Base-by-base conservation (phyloP, 1,284 basidiomycete genomes). In the Tetrapyrgos nigripes region DNA sequence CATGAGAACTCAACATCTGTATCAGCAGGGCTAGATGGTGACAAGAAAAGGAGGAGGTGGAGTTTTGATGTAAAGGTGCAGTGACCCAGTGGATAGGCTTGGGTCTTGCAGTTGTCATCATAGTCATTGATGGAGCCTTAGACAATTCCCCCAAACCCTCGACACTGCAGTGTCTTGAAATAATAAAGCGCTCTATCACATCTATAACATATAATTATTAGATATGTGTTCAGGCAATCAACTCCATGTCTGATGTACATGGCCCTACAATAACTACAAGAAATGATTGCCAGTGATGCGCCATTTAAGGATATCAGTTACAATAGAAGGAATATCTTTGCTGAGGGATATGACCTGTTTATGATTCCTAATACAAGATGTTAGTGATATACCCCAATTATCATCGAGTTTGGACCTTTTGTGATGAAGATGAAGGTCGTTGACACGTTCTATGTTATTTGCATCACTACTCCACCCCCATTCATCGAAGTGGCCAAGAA, bases 171-270 rank as follows among this genome's bases (percentile, higher is more conserved):
- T 8, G 58, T 50, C 21, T 60, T 55, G 54, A 60, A 62, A 33
- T 57, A 60, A 28, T 57, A 56, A 29, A 60, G 45, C 24, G 56
- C 56, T 29, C 56, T 43, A 26, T 56, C 53, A 45, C 54, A 50
- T 60, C 58, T 56, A 33, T n/a, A 37, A 35, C 27, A n/a, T n/a
- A n/a, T n/a, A 43, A n/a, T 19, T 43, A 28, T n/a, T 23, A 26
- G 14, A 24, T n/a, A 28, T 4, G 19, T 27, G 23, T n/a, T 33
- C n/a, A 4, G 21, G 28, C 28, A 17, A 5, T 13, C 24, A 40
- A 46, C 4, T 24, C 3, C 5, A 23, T 26, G 4, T 14, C 11
- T 11, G 35, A 44, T 51, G 33, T 40, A 57, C 57, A 47, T 28
- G 21, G 45, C 54, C 35, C 49, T 61, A 40, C 44, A 55, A n/a